Conservation (phyloP, 305 asterid genomes). For the Fraxinus xanthoxyloides region DNA sequence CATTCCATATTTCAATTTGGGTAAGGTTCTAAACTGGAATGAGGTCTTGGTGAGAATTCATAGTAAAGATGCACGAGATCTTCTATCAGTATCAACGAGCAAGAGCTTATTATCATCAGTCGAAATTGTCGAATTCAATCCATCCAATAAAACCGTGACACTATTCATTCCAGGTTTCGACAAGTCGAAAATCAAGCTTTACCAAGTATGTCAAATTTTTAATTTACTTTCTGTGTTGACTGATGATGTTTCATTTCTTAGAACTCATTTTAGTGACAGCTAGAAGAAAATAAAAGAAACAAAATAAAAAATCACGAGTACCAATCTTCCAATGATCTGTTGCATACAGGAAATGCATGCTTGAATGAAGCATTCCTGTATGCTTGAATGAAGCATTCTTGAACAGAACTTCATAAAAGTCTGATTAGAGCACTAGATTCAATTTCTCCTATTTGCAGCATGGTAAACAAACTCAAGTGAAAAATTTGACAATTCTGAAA, state of each 20-base stretch:
- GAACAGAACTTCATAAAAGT: not conserved
- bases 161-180: constrained; percentile 97
- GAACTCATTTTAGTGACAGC: not conserved
- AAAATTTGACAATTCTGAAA: not conserved
- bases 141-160: constrained; percentile 56
- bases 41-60: constrained; percentile 40
- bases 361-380: no score
- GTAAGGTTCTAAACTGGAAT: constrained; percentile 45
- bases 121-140: constrained; percentile 62
- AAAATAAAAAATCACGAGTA: not conserved
- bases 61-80: constrained; percentile 52
- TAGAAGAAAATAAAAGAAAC: not conserved
- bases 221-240: not conserved
- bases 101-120: constrained; percentile 33
- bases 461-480: not conserved
- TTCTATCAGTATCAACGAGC: constrained; percentile 37
- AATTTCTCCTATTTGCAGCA: not conserved
- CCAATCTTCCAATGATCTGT: not conserved
- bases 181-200: constrained; percentile 93
- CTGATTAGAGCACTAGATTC: not conserved
- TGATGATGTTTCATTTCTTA: not conserved
- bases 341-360: no score
- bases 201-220: constrained; percentile 50
- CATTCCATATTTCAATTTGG: constrained; percentile 48
- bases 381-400: not conserved